A percentile compares a stretch with the other conserved stretches of the same genome.
These are phyloP conservation scores for Auricularia sp. DNA, from an alignment of 768 basidiomycete genomes.

Conservation along the genomic window DNA sequence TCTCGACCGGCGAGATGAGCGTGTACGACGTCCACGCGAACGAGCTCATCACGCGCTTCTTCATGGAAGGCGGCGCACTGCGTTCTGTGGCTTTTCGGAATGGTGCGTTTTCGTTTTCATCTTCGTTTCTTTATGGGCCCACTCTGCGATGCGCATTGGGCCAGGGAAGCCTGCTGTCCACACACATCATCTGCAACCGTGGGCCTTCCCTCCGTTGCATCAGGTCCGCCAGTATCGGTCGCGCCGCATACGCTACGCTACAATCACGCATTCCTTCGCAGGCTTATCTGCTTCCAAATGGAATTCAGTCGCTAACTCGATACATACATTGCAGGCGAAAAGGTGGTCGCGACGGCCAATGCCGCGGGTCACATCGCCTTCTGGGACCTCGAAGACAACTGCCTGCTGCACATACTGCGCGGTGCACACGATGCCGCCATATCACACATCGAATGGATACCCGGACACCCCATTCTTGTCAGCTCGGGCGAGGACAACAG, in stretches of 20 bases:
- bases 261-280: too few species aligned
- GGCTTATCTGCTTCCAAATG: too few species aligned
- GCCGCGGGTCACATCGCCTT: constrained; percentile 81
- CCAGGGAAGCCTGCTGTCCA: too few species aligned
- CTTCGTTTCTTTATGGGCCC: neutral
- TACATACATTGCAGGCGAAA: constrained; percentile 29
- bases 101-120: constrained; percentile 25
- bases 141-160: neutral
- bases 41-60: constrained; percentile 78
- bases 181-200: too few species aligned
- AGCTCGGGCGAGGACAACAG: constrained; percentile 92
- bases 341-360: constrained; percentile 79
- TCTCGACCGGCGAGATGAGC: constrained; percentile 75
- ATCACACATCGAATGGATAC: constrained; percentile 79
- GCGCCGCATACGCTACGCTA: too few species aligned
- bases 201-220: too few species aligned
- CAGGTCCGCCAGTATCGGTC: too few species aligned
- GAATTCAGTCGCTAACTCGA: constrained; percentile 4
- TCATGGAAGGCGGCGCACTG: constrained; percentile 80
- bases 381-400: constrained; percentile 81
- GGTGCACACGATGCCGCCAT: constrained; percentile 86
- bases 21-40: constrained; percentile 87
- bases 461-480: constrained; percentile 83
- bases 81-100: constrained; percentile 74
- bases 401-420: constrained; percentile 72